Evolutionary conservation across 495 filamentous ascomycete species (phyloP).

Genomic region (Rhypophila decipiens): DNA sequence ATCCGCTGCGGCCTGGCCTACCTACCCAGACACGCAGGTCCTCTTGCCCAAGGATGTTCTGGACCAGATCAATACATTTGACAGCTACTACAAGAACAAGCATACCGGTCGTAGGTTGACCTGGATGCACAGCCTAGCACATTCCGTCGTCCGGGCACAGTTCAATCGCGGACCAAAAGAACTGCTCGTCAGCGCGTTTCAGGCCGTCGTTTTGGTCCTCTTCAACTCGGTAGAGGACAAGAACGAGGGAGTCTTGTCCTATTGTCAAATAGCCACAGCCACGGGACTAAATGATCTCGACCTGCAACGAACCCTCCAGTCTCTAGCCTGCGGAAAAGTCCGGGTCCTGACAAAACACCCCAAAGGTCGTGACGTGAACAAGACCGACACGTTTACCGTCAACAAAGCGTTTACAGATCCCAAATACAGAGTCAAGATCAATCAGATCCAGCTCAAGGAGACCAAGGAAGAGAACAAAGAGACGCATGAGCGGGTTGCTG

Average conservation of each 20-base stretch:
- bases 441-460: conserved; percentile 94
- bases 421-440: conserved; percentile 95
- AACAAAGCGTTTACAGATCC: conserved; percentile 70
- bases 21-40: conserved; percentile 75
- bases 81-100: conserved; percentile 75
- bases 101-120: conserved; percentile 77
- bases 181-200: conserved; percentile 78
- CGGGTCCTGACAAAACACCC: conserved; percentile 84
- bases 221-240: conserved; percentile 68
- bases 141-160: conserved; percentile 71
- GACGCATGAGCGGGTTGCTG: conserved; percentile 81
- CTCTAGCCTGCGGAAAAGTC: conserved; percentile 81
- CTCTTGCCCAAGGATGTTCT: conserved; percentile 67
- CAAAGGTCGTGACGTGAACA: conserved; percentile 70
- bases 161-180: conserved; percentile 80
- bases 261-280: conserved; percentile 60
- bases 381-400: conserved; percentile 72
- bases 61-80: conserved; percentile 63
- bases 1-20: conserved; percentile 83
- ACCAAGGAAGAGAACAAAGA: conserved; percentile 82
- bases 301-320: conserved; percentile 85
- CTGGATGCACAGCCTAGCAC: conserved; percentile 89
- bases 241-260: conserved; percentile 47
- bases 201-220: conserved; percentile 85
- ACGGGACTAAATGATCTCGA: conserved; percentile 64